phyloP scores from a whole-genome alignment of 495 filamentous ascomycete species.

The Talaromyces wortmannii region DNA sequence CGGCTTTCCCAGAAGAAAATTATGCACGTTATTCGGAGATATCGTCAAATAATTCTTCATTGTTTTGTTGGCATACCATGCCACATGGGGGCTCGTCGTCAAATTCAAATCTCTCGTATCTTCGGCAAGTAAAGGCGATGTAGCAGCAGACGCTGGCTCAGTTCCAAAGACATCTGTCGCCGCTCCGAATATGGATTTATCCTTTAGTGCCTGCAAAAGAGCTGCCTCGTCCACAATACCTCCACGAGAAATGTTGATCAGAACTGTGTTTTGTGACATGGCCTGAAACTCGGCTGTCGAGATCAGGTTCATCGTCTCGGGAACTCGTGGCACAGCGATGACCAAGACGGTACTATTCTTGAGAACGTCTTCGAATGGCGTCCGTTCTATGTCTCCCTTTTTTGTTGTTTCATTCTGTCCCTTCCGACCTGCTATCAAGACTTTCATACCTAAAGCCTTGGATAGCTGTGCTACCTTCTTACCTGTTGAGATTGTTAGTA shows the following conservation, averaged over 20 bases:
- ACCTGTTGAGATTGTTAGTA: conserved; percentile 6
- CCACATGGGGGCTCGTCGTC: conserved; percentile 24
- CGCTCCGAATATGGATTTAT: conserved; percentile 41
- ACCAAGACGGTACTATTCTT: conserved; percentile 39
- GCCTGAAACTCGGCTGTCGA: conserved; percentile 37
- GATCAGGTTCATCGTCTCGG: conserved; percentile 41
- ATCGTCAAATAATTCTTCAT: conserved; percentile 1
- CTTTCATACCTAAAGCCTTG: conserved; percentile 22
- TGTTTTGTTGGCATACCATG: conserved; percentile 21
- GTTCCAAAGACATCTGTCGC: conserved; percentile 48
- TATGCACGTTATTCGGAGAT: background rate
- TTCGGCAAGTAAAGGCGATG: conserved; percentile 18
- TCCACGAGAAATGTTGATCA: conserved; percentile 53
- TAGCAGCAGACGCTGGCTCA: conserved; percentile 40
- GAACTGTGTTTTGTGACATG: conserved; percentile 42
- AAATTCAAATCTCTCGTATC: conserved; percentile 20
- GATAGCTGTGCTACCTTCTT: conserved; percentile 20
- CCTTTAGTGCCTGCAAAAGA: conserved; percentile 38
- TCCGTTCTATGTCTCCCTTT: conserved; percentile 17
- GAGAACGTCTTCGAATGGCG: conserved; percentile 39
- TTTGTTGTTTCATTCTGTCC: conserved; percentile 9
- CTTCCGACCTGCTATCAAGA: conserved; percentile 34
- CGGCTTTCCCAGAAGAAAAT: conserved; percentile 1
- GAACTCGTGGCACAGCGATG: conserved; percentile 35
- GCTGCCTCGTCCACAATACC: conserved; percentile 51